A percentile compares a stretch with the other conserved stretches of the same genome.
These are phyloP conservation scores for Aspergillus ustus DNA, from an alignment of 2,329 filamentous ascomycete genomes.

Conservation along the genomic window DNA sequence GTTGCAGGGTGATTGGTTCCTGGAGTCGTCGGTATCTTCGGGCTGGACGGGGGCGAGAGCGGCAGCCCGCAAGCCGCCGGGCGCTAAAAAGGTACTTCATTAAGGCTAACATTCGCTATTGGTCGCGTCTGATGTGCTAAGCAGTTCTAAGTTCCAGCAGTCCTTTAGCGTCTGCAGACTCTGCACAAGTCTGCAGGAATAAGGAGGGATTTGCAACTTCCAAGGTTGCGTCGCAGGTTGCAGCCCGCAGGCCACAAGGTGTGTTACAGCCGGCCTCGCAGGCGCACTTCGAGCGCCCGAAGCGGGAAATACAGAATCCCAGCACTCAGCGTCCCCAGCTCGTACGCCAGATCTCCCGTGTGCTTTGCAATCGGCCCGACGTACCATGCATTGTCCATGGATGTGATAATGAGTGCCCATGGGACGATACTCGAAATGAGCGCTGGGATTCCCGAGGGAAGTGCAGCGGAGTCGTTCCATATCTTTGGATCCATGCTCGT, in stretches of 20 bases:
- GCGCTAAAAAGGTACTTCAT: background rate
- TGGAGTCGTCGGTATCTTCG: background rate
- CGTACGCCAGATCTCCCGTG: background rate
- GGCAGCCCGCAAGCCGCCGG: background rate
- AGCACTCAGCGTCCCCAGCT: background rate
- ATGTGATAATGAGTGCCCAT: constrained; percentile 1
- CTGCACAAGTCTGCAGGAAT: background rate
- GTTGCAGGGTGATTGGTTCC: background rate
- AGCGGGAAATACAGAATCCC: constrained; percentile 2
- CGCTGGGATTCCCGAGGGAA: background rate
- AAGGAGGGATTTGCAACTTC: background rate
- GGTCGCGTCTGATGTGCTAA: background rate
- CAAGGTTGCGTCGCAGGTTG: background rate
- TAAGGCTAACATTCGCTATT: background rate
- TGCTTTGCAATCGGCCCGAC: background rate
- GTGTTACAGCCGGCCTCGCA: background rate
- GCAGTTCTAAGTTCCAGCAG: background rate
- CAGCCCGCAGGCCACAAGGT: background rate
- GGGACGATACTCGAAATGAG: background rate
- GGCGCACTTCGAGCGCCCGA: background rate
- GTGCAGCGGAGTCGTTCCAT: background rate
- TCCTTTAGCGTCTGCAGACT: background rate
- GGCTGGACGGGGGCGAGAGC: background rate
- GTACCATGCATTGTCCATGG: background rate
- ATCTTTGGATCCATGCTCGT: background rate